Percentiles rank a stretch among this genome's conserved stretches.
Evolutionary conservation across 2,329 filamentous ascomycete species (phyloP).

Genomic region (Aspergillus pseudoterreus): DNA sequence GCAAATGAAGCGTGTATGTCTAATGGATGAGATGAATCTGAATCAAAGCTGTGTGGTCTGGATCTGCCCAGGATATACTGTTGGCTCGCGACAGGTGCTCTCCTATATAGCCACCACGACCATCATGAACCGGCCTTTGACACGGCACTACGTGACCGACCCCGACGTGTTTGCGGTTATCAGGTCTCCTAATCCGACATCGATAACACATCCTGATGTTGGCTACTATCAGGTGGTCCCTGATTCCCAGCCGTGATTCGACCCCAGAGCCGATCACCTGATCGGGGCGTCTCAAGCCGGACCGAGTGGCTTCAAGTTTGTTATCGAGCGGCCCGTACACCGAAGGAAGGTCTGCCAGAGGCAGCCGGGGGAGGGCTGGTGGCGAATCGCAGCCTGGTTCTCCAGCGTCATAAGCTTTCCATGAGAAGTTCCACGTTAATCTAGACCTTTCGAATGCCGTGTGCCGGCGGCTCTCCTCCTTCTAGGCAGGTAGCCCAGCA

Average conservation of each 20-base stretch:
- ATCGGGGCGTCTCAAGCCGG: not conserved
- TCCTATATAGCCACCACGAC: not conserved
- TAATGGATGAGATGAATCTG: too few species aligned
- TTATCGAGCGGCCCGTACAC: not conserved
- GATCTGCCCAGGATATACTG: too few species aligned
- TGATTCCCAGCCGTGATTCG: not conserved
- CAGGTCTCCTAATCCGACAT: not conserved
- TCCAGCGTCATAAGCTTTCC: not conserved
- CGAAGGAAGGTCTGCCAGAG: not conserved
- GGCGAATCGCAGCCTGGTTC: not conserved
- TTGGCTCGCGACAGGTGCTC: too few species aligned
- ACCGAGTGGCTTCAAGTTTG: not conserved
- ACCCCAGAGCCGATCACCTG: not conserved
- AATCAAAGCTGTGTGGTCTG: too few species aligned
- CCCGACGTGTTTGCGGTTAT: not conserved
- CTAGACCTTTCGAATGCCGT: not conserved
- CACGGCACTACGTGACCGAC: not conserved
- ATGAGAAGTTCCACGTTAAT: not conserved
- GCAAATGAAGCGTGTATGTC: not conserved
- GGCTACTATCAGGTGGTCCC: not conserved
- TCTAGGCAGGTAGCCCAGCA: too few species aligned
- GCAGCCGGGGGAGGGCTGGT: too few species aligned
- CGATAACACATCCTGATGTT: not conserved
- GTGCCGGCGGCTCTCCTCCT: not conserved
- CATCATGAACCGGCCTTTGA: not conserved